Evolutionary conservation across 2,329 filamentous ascomycete species (phyloP), one percentile per base, ranked within the genome.

Genomic region (Diatrype stigma): DNA sequence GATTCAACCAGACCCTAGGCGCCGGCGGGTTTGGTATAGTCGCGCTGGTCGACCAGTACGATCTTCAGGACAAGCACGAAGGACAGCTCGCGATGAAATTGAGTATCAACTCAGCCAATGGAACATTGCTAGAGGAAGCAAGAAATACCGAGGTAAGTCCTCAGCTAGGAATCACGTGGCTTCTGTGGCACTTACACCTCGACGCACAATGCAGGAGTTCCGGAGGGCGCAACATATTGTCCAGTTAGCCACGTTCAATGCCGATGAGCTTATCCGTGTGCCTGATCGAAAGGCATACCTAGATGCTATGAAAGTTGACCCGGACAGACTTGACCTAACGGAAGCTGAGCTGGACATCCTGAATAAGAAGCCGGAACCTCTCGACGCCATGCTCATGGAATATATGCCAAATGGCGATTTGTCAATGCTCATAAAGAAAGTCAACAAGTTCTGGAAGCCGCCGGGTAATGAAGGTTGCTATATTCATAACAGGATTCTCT

Each of bases 321-420:
- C 17, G 19, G 37, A 16, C 17, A 10, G 26, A 10, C 26, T 30
- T 6, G 26, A 30, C 49, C 52, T 49, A 51, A 55, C 23, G 21
- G 49, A 47, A 47, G 48, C 40, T 40, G 48, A 42, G 21, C 14
- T 37, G 14, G 17, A 40, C 8, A 21, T 23, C 6, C 14, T 38
- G 32, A 16, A 21, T 16, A n/a, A 11, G 7, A 19, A 28, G 14
- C 30, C 30, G 28, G 35, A 48, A 10, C 16, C 46, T 10, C 6
- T 42, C 10, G 42, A 30, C 21, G 22, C 45, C 34, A 45, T 60
- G 3, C 44, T 60, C 7, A 58, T 52, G 30, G 54, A 58, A 23
- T 49, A 57, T 51, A 14, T 56, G 17, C 55, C 52, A 8, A 51
- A 56, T 16, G 57, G 57, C 1, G 56, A 58, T 16, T 26, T 60